These are phyloP conservation scores for Ogataea salicorniae DNA, from an alignment of 805 yeast genomes.

Conservation along the genomic window DNA sequence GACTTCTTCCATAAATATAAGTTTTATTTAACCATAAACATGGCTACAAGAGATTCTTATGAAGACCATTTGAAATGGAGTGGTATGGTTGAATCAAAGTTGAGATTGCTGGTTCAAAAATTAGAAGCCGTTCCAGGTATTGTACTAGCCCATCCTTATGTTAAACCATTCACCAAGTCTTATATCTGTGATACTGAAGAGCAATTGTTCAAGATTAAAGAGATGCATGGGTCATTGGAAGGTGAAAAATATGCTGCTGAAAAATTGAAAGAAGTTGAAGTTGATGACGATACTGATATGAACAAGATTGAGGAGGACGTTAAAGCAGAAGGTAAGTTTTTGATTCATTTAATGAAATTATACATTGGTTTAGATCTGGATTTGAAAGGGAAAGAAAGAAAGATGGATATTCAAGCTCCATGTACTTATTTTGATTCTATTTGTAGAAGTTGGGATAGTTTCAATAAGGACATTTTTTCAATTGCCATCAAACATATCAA, in stretches of 20 bases:
- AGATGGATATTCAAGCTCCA: conserved; percentile 81
- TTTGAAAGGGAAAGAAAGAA: conserved; percentile 48
- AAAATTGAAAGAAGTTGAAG: conserved; percentile 28
- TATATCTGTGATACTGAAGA: conserved; percentile 42
- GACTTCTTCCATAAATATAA: conserved; percentile 79
- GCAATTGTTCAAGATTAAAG: conserved; percentile 24
- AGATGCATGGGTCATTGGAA: conserved; percentile 49
- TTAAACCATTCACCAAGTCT: conserved; percentile 62
- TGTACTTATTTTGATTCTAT: conserved; percentile 83
- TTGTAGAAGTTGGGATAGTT: conserved; percentile 70
- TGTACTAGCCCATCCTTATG: conserved; percentile 83
- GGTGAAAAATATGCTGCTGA: conserved; percentile 43
- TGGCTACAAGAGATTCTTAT: conserved; percentile 62
- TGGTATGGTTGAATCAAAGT: conserved; percentile 86
- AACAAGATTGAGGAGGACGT: conserved; percentile 23
- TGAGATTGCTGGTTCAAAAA: conserved; percentile 77
- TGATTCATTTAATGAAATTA: conserved; percentile 63
- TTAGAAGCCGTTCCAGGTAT: conserved; percentile 75
- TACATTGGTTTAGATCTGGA: conserved; percentile 72
- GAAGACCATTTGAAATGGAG: conserved; percentile 90
- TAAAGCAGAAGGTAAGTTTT: conserved; percentile 21
- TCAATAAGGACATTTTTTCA: conserved; percentile 53
- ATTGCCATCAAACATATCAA: conserved; percentile 71
- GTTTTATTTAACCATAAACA: conserved; percentile 78
- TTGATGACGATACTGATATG: conserved; percentile 28